Evolutionary conservation across 441 rosid genomes (phyloP), one percentile per base, ranked within the genome.

Genomic region (Flueggea neowawraea): DNA sequence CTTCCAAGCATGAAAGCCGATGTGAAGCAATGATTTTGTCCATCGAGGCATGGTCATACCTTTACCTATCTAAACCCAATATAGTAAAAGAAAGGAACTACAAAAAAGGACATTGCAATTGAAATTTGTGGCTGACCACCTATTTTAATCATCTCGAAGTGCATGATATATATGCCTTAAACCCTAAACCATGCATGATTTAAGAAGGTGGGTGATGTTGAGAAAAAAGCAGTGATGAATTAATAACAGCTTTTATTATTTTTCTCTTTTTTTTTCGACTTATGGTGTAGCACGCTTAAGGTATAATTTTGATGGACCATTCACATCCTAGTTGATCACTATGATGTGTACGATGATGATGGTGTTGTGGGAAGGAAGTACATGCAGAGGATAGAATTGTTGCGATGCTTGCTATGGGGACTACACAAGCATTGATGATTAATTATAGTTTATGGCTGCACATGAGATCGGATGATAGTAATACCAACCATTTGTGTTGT

Each of bases 11-110:
- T 70, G 69, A 59, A 82, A 73, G 61, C 62, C 51, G 64, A 71
- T 68, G 73, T 63, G 52, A 56, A 49, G 64, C 69, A 78, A 85
- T 85, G 78, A 85, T 82, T 73, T 68, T 77, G 87, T 80, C 87
- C 68, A 32, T 44, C 63, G 56, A 54, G 33, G 57, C 57, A 50
- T 50, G 69, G 59, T 41, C 75, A 66, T 52, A 11, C 22, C 12
- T 31, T 31, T 54, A 16, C 58, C 67, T 47, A 50, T n/a, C 67
- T 58, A 60, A 64, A 58, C 39, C 16, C 36, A 58, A 10, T 1
- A 14, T 47, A n/a, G n/a, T 47, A 1, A 36, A 36, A 36, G 6
- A 36, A 36, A 4, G 41, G 41, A 36, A 36, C 4, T 36, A 36
- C 41, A 36, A 36, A 36, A 36, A 36, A 36, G 9, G 41, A 36